phyloP scores from a whole-genome alignment of 2,329 filamentous ascomycete species.

The Fusarium setosum region DNA sequence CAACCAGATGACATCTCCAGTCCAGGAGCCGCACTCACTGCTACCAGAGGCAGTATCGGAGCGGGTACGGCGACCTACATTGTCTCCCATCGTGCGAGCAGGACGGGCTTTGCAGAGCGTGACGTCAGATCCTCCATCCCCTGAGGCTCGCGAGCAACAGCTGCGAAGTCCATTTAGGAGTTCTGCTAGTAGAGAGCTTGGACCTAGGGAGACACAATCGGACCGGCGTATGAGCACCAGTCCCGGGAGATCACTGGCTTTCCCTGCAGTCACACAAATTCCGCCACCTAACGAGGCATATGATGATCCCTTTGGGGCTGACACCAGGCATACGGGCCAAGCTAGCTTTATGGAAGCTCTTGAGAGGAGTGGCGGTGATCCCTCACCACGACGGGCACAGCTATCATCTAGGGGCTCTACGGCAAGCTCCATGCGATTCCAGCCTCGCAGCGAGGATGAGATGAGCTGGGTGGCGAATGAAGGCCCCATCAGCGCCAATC shows the following conservation, averaged over 20 bases:
- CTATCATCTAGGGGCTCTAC: conserved; percentile 41
- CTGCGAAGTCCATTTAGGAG: conserved; percentile 67
- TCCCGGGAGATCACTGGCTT: conserved; percentile 40
- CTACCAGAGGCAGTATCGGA: conserved; percentile 44
- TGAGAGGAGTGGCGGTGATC: conserved; percentile 39
- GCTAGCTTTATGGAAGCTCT: conserved; percentile 48
- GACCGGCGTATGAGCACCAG: conserved; percentile 44
- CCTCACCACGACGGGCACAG: conserved; percentile 17
- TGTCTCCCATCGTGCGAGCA: conserved; percentile 69
- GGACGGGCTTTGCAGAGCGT: conserved; percentile 68
- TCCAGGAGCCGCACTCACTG: conserved; percentile 48
- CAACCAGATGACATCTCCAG: conserved; percentile 53
- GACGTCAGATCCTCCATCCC: conserved; percentile 69
- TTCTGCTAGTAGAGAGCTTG: conserved; percentile 50
- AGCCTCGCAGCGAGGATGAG: conserved; percentile 48
- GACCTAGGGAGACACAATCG: conserved; percentile 42
- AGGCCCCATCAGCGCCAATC: conserved; percentile 50
- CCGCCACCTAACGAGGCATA: conserved; percentile 25
- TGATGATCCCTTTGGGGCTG: conserved; percentile 46
- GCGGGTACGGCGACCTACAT: conserved; percentile 53
- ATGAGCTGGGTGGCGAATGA: conserved; percentile 58
- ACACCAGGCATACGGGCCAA: conserved; percentile 43
- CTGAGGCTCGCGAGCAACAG: conserved; percentile 61
- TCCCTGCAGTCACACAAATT: conserved; percentile 16
- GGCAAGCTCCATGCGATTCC: conserved; percentile 48